phyloP scores from a whole-genome alignment of 202 grass and related monocot species.

The Schoenoplectus triqueter region DNA sequence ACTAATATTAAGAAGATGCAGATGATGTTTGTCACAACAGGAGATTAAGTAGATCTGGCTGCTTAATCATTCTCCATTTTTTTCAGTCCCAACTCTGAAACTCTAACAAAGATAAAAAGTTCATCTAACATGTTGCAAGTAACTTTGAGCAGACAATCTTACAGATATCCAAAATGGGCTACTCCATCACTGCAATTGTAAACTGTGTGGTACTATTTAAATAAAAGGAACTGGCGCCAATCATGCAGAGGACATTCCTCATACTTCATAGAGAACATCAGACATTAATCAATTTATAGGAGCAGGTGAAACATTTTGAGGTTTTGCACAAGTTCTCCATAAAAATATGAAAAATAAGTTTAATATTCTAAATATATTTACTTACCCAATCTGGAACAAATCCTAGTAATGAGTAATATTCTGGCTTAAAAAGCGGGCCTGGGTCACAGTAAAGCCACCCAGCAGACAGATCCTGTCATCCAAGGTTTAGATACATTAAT shows the following conservation, averaged over 20 bases:
- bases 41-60: constrained; percentile 20
- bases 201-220: background rate
- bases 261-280: background rate
- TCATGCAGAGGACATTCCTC: background rate
- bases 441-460: constrained; percentile 88
- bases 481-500: constrained; percentile 6
- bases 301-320: constrained; percentile 13
- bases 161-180: background rate
- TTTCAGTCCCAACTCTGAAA: constrained; percentile 14
- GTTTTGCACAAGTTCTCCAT: constrained; percentile 3
- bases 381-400: constrained; percentile 65
- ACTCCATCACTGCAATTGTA: background rate
- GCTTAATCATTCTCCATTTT: constrained; percentile 6
- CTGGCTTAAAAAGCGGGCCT: constrained; percentile 70
- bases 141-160: background rate
- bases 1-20: constrained; percentile 24
- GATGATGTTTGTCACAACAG: background rate
- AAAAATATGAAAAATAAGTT: background rate
- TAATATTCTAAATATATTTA: constrained; percentile 22
- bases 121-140: background rate
- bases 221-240: constrained; percentile 5
- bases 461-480: constrained; percentile 68
- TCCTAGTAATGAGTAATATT: constrained; percentile 59
- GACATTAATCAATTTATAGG: background rate
- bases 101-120: background rate